phyloP scores from a whole-genome alignment of 75 land plant genomes.

The Adiantum capillusveneris region DNA sequence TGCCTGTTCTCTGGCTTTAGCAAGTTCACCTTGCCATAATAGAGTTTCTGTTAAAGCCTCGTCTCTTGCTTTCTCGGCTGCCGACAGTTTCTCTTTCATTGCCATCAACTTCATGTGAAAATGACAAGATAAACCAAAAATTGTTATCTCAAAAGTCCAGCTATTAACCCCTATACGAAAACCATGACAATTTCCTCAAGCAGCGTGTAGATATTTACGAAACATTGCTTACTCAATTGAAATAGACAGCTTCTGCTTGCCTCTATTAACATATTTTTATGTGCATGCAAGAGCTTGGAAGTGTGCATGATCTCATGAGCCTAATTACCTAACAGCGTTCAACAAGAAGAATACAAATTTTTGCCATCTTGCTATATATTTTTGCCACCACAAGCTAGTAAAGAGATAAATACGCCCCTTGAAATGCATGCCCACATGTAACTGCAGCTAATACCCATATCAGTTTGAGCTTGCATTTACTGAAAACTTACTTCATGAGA shows the following conservation, averaged over 20 bases:
- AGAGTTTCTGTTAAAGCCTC: constrained; percentile 72
- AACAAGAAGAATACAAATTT: neutral
- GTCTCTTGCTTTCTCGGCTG: constrained; percentile 54
- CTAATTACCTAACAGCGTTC: neutral
- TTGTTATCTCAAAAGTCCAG: neutral
- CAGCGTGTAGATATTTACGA: neutral
- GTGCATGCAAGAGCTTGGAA: too few species aligned
- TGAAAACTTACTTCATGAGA: constrained; percentile 35
- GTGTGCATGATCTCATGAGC: neutral
- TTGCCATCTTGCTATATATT: neutral
- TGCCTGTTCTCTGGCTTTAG: constrained; percentile 75
- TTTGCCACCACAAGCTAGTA: neutral
- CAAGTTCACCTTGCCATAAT: constrained; percentile 85
- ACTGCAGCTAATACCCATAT: too few species aligned
- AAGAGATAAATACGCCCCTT: neutral
- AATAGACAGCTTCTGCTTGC: neutral
- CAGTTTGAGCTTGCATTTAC: too few species aligned
- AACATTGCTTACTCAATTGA: neutral
- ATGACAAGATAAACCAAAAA: neutral
- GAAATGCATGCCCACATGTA: too few species aligned
- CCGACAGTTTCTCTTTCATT: constrained; percentile 31
- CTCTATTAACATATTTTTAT: neutral
- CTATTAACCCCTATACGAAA: neutral
- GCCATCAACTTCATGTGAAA: neutral
- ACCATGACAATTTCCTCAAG: neutral